Conservation (phyloP, 2,329 filamentous ascomycete genomes). For the Nigrospora oryzae region DNA sequence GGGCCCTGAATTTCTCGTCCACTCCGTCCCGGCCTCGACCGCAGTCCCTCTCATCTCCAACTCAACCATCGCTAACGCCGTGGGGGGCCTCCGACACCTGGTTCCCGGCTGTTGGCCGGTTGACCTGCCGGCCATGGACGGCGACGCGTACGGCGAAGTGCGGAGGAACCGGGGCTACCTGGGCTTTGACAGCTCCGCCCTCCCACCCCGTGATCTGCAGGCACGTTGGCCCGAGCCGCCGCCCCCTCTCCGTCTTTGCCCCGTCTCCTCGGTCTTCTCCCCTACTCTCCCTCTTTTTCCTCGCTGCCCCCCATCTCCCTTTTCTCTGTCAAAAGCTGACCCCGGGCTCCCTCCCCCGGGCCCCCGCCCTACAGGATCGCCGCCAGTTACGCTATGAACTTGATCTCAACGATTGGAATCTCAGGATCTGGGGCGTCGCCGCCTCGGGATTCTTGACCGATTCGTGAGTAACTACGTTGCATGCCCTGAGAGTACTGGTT, state of each 20-base stretch:
- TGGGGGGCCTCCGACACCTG: too few species aligned
- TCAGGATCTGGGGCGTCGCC: slow-evolving; percentile 46
- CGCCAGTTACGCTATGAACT: slow-evolving; percentile 43
- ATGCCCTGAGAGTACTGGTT: too few species aligned
- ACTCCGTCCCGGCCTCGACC: too few species aligned
- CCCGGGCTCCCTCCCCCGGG: too few species aligned
- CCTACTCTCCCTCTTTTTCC: too few species aligned
- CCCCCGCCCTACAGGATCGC: slow-evolving; percentile 29
- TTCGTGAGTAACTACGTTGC: slow-evolving; percentile 26
- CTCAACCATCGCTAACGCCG: too few species aligned
- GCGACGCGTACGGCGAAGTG: slow-evolving; percentile 20
- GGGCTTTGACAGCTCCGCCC: slow-evolving; percentile 40
- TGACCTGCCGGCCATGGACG: slow-evolving; percentile 8
- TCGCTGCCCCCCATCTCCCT: background rate
- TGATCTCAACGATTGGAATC: slow-evolving; percentile 45
- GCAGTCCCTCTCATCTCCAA: too few species aligned
- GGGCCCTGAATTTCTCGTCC: too few species aligned
- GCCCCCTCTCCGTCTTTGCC: background rate
- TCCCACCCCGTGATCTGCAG: slow-evolving; percentile 39
- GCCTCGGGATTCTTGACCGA: slow-evolving; percentile 46
- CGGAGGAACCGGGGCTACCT: slow-evolving; percentile 40
- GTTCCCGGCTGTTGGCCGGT: too few species aligned
- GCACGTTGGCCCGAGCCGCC: slow-evolving; percentile 19
- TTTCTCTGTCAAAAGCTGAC: too few species aligned
- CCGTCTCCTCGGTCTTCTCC: too few species aligned